Conservation (phyloP, 2,329 filamentous ascomycete genomes). For the Ceratocystis alfenasii region DNA sequence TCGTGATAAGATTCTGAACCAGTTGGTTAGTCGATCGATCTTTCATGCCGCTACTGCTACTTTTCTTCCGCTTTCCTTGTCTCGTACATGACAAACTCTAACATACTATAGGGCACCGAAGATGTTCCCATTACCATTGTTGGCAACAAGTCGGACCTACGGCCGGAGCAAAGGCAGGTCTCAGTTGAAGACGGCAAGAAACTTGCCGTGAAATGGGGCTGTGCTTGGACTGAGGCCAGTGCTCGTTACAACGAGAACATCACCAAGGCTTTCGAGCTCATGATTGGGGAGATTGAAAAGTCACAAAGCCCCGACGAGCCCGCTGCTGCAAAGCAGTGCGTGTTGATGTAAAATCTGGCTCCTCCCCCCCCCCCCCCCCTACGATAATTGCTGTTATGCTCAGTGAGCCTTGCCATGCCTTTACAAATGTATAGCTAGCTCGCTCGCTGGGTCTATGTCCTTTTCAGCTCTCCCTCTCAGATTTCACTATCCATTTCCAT, state of each 20-base stretch:
- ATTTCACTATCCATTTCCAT: background rate
- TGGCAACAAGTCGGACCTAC: constrained; percentile 91
- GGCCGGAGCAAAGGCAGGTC: constrained; percentile 86
- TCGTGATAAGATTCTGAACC: constrained; percentile 91
- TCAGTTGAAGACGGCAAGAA: constrained; percentile 72
- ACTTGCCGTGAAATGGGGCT: constrained; percentile 75
- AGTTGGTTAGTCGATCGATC: constrained; percentile 53
- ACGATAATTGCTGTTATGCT: too few relatives aligned
- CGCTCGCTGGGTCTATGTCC: too few relatives aligned
- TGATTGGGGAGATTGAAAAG: constrained; percentile 92
- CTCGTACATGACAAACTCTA: background rate
- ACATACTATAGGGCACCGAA: constrained; percentile 61
- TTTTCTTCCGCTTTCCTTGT: background rate
- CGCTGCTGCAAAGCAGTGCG: constrained; percentile 66
- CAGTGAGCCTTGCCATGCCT: too few relatives aligned
- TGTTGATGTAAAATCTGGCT: constrained; percentile 56
- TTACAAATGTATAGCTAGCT: too few relatives aligned
- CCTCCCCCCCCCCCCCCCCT: too few relatives aligned
- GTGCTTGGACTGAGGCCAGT: constrained; percentile 88
- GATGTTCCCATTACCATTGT: constrained; percentile 89
- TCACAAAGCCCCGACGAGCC: constrained; percentile 81
- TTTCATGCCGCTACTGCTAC: background rate
- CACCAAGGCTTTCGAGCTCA: constrained; percentile 77
- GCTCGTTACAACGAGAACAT: constrained; percentile 94
- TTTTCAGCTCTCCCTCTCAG: too few relatives aligned